phyloP scores from a whole-genome alignment of 73 alveolate genomes.

The Tetrahymena thermophila region DNA sequence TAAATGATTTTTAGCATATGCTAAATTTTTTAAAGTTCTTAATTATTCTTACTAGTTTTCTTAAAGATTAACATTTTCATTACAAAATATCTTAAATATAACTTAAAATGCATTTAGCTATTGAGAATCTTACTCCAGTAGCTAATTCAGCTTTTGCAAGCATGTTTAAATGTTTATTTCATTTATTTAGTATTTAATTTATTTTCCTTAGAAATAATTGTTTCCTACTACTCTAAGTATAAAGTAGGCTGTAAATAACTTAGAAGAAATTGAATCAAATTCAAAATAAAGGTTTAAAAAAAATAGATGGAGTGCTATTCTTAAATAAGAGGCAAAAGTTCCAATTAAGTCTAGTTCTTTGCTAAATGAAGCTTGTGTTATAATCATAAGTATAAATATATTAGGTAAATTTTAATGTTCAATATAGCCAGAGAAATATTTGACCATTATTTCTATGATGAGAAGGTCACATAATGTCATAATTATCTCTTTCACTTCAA shows the following conservation, averaged over 20 bases:
- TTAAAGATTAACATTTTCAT: background rate
- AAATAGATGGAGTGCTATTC: background rate
- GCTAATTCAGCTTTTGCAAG: background rate
- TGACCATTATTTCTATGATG: background rate
- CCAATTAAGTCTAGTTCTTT: background rate
- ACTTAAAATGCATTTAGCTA: too few species aligned
- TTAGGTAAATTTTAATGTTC: background rate
- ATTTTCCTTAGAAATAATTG: background rate
- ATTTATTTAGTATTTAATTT: too few species aligned
- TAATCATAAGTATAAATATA: too few species aligned
- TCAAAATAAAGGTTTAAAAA: background rate
- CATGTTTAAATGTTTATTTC: background rate
- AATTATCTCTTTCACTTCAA: background rate
- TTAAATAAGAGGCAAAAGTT: background rate
- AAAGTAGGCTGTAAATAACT: background rate
- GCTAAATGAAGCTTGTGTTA: background rate
- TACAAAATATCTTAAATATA: too few species aligned
- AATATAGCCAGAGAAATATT: background rate
- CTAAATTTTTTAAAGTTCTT: background rate
- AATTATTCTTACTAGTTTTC: background rate
- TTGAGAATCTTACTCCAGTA: background rate
- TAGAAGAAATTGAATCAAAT: background rate
- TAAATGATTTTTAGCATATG: background rate
- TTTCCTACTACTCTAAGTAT: background rate
- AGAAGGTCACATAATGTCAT: background rate